phyloP scores from a whole-genome alignment of 1,139 yeast species.

The Blastobotrys illinoisensis region DNA sequence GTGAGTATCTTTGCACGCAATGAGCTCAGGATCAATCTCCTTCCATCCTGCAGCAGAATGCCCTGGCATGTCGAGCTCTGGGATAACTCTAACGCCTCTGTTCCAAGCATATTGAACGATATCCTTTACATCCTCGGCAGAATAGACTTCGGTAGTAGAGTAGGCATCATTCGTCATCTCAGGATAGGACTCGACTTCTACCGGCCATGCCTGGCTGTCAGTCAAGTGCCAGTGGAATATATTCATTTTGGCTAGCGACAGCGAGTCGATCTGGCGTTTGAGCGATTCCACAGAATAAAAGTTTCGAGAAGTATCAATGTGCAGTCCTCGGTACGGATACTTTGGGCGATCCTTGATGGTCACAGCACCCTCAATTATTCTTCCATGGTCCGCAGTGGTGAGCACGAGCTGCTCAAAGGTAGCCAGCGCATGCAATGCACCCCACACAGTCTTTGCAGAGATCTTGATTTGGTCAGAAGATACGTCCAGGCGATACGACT shows the following conservation, averaged over 20 bases:
- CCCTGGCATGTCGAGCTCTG: constrained; percentile 48
- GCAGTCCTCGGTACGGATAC: constrained; percentile 43
- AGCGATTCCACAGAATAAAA: constrained; percentile 34
- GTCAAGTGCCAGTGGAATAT: constrained; percentile 44
- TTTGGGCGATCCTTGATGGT: constrained; percentile 38
- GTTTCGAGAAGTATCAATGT: constrained; percentile 44
- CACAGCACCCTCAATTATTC: constrained; percentile 8
- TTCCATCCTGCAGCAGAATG: constrained; percentile 46
- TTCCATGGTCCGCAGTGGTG: constrained; percentile 19
- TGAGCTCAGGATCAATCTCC: constrained; percentile 34
- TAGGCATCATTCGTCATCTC: constrained; percentile 43
- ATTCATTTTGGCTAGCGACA: constrained; percentile 42
- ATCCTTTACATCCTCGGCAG: constrained; percentile 33
- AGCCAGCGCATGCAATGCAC: constrained; percentile 42
- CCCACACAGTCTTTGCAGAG: constrained; percentile 40
- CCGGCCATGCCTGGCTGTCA: constrained; percentile 47
- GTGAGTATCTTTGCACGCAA: constrained; percentile 36
- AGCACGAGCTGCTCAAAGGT: constrained; percentile 44
- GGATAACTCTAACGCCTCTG: constrained; percentile 43
- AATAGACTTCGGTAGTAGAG: constrained; percentile 36
- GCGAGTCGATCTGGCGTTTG: constrained; percentile 39
- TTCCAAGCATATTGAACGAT: constrained; percentile 37
- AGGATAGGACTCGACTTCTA: constrained; percentile 37
- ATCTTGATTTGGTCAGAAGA: constrained; percentile 20
- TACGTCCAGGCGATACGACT: constrained; percentile 35